Conservation (phyloP, 1,139 yeast species). For the Candida neerlandica region DNA sequence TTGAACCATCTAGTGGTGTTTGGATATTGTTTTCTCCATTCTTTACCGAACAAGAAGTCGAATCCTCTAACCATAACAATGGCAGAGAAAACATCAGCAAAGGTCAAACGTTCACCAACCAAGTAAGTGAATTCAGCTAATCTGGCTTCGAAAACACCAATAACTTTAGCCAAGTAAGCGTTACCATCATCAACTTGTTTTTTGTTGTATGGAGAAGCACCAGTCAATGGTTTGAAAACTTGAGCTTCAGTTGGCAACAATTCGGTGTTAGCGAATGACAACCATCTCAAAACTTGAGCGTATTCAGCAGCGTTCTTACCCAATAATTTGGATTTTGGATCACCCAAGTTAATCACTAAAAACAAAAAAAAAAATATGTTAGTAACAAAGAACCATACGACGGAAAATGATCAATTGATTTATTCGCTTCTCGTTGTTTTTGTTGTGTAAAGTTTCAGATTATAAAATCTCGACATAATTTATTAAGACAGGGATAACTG, state of each 20-base stretch:
- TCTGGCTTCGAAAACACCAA: constrained; percentile 60
- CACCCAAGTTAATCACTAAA: constrained; percentile 34
- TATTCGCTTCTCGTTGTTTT: not conserved
- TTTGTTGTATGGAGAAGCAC: constrained; percentile 62
- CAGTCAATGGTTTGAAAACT: constrained; percentile 38
- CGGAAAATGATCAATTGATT: not conserved
- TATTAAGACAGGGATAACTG: constrained; percentile 95
- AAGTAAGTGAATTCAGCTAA: constrained; percentile 79
- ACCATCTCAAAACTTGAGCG: constrained; percentile 78
- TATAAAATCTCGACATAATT: constrained; percentile 67
- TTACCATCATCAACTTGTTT: constrained; percentile 55
- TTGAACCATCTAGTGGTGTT: constrained; percentile 83
- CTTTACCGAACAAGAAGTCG: constrained; percentile 66
- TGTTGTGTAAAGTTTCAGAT: constrained; percentile 39
- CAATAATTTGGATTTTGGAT: constrained; percentile 43
- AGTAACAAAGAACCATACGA: constrained; percentile 25
- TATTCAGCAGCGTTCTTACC: constrained; percentile 70
- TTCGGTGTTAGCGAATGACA: constrained; percentile 78
- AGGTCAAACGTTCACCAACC: constrained; percentile 86
- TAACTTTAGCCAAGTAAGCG: constrained; percentile 41
- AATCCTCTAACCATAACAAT: constrained; percentile 65
- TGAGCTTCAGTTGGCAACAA: constrained; percentile 47
- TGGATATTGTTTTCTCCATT: constrained; percentile 80
- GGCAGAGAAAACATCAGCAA: constrained; percentile 82
- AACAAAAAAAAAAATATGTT: not conserved